A percentile compares a stretch with the other conserved stretches of the same genome.
Conservation (phyloP, 1,139 yeast genomes). For the Yamadazyma sp. region DNA sequence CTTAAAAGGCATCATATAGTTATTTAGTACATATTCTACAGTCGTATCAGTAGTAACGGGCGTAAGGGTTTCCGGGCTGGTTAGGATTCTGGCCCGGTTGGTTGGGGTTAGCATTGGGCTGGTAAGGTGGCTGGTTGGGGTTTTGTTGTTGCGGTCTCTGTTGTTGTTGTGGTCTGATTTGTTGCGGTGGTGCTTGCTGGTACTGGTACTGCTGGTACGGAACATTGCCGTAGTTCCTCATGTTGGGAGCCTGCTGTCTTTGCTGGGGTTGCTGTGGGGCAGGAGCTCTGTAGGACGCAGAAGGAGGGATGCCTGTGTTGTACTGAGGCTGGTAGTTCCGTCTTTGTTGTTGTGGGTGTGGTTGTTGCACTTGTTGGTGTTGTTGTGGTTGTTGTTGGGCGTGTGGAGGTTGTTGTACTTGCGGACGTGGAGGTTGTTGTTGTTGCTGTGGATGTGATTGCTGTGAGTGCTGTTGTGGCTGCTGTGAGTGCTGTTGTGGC, state of each 20-base stretch:
- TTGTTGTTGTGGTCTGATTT: constrained; percentile 6
- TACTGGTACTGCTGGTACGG: constrained; percentile 16
- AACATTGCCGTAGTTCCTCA: constrained; percentile 14
- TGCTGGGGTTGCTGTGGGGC: constrained; percentile 6
- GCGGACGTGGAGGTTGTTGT: too few relatives aligned
- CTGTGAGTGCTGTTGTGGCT: constrained; percentile 9
- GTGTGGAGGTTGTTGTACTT: neutral
- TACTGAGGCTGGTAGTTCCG: neutral
- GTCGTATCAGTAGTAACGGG: constrained; percentile 13
- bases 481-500: constrained; percentile 9
- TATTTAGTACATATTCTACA: constrained; percentile 10
- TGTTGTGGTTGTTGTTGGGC: neutral
- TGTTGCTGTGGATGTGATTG: too few relatives aligned
- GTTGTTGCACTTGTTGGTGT: neutral
- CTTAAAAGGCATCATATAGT: too few relatives aligned
- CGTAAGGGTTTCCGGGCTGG: constrained; percentile 11
- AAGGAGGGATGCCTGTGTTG: constrained; percentile 14
- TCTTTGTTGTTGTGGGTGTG: constrained; percentile 8
- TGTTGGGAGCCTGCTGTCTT: constrained; percentile 6
- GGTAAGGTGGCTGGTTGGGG: constrained; percentile 13
- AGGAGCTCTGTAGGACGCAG: constrained; percentile 5
- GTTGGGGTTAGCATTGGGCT: constrained; percentile 6
- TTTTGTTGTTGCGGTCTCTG: constrained; percentile 1
- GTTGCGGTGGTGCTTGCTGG: constrained; percentile 11
- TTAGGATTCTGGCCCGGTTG: constrained; percentile 8